Evolutionary conservation across 192 early-diverging fungal genomes (phyloP).

Genomic region (Rhizophagus sp.): DNA sequence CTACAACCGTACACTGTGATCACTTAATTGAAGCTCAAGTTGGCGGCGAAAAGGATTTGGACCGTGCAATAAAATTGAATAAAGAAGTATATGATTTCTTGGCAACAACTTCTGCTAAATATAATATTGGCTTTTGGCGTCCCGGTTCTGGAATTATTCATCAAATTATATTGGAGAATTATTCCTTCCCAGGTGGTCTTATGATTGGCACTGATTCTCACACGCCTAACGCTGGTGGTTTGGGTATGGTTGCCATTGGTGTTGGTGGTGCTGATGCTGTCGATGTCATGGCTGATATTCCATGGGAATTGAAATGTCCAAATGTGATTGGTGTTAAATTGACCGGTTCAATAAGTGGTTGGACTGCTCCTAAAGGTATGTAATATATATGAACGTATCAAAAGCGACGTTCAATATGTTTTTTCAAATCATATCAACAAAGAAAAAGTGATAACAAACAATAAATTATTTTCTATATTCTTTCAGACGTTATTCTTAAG

Average conservation of each 20-base stretch:
- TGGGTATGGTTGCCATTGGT: constrained; percentile 97
- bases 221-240: constrained; percentile 95
- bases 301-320: constrained; percentile 99
- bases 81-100: constrained; percentile 95
- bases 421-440: neutral
- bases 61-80: constrained; percentile 83
- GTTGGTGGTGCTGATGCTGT: constrained; percentile 99
- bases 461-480: neutral
- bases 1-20: constrained; percentile 95
- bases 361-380: constrained; percentile 87
- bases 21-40: constrained; percentile 93
- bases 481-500: constrained; percentile 85
- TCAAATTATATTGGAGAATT: constrained; percentile 98
- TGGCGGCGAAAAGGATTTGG: constrained; percentile 82
- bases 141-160: constrained; percentile 95
- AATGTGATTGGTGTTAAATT: constrained; percentile 93
- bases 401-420: neutral
- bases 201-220: constrained; percentile 99
- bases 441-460: neutral
- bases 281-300: constrained; percentile 97
- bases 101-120: constrained; percentile 81
- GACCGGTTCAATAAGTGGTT: constrained; percentile 83
- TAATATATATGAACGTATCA: neutral
- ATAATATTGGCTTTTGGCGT: constrained; percentile 94
- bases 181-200: constrained; percentile 92